Base-by-base conservation (phyloP, 768 basidiomycete genomes). In the Mycena venus region DNA sequence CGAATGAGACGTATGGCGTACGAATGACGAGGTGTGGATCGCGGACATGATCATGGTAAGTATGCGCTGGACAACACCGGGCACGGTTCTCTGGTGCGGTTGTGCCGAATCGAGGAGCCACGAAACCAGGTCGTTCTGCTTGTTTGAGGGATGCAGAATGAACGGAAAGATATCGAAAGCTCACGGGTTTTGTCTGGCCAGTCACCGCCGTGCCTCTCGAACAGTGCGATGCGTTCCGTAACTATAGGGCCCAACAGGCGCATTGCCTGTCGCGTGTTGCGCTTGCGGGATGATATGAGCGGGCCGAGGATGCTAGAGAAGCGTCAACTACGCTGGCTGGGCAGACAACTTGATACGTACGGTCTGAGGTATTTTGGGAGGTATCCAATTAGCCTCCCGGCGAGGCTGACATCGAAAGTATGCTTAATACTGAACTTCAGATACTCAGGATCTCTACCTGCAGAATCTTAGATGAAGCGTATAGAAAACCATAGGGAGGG, bases 1-100 rank as follows among this genome's bases (percentile, higher is more conserved):
- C 32, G 29, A 3, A 31, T 9, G 5, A 21, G 17, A 21, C 29
- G 51, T 31, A 23, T 2, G 42, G 11, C 59, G 29, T 10, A 68
- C 56, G 1, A 32, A 25, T 19, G 63, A 58, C 23, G 25, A 38
- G 11, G 53, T 67, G 40, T 67, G 23, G 27, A 85, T 75, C 9
- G 83, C 80, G 0, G 84, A 83, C 60, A 88, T 83, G 71, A 87
- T 85, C 32, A 86, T 65, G 32, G 81, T 72, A 32, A 88, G 81
- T 2, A 88, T 56, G 12, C 83, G 80, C 27, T 75, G 75, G 0
- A 78, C 76, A 14, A 87, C 72, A 2, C 79, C 77, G 2, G 77
- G 67, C 0, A 80, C 62, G 4, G 80, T 82, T 29, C 78, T 76
- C n/a, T 83, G 76, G 14, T 79, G 75, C 3, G 73, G 69, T 6